These are phyloP conservation scores for Aegilops longissima DNA, from an alignment of 176 grass and related monocot genomes.

Conservation along the genomic window DNA sequence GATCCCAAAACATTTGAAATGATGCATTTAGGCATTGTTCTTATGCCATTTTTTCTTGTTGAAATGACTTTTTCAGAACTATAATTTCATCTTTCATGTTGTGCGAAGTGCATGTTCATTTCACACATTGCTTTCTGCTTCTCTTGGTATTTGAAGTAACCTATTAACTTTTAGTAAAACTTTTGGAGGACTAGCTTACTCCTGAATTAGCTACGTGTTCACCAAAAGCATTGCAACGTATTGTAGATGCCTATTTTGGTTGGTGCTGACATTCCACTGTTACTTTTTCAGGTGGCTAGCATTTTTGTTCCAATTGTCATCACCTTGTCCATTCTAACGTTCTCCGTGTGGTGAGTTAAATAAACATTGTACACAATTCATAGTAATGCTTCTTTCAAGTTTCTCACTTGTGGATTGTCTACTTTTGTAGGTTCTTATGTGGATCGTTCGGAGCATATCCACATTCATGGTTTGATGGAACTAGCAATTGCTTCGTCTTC, in stretches of 20 bases:
- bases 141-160: background rate
- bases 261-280: background rate
- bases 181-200: background rate
- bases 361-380: background rate
- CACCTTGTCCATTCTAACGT: constrained; percentile 84
- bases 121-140: background rate
- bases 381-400: constrained; percentile 1
- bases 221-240: background rate
- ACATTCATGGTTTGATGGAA: constrained; percentile 78
- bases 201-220: background rate
- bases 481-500: constrained; percentile 87
- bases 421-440: constrained; percentile 81
- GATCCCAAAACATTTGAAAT: background rate
- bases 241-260: constrained; percentile 9
- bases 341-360: constrained; percentile 73
- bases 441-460: constrained; percentile 87
- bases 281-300: constrained; percentile 70
- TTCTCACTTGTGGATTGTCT: constrained; percentile 24
- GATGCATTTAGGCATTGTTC: background rate
- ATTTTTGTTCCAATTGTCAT: constrained; percentile 97
- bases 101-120: constrained; percentile 10
- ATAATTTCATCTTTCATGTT: background rate
- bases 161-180: background rate
- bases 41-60: background rate
- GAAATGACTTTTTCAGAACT: background rate